A percentile compares a stretch with the other conserved stretches of the same genome.
Conservation (phyloP, 2,329 filamentous ascomycete genomes). For the Rutstroemia sp. region DNA sequence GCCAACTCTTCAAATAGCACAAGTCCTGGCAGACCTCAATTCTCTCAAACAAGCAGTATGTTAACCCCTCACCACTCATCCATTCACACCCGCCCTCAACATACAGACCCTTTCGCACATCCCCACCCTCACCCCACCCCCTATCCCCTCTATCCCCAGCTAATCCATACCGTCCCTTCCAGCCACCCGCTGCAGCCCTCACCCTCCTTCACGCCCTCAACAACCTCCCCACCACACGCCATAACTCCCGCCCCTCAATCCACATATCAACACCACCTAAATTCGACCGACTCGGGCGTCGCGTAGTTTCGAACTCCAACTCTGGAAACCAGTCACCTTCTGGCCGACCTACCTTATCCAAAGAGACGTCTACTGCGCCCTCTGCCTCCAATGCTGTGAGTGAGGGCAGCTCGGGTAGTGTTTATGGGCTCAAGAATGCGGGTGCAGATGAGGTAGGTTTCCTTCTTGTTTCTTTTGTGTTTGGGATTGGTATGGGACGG, state of each 20-base stretch:
- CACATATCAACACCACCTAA: background rate
- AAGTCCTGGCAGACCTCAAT: slow-evolving; percentile 10
- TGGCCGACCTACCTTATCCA: background rate
- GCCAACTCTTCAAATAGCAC: slow-evolving; percentile 2
- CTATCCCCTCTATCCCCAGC: background rate
- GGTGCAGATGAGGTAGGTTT: background rate
- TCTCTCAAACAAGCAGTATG: slow-evolving; percentile 7
- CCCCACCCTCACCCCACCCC: background rate
- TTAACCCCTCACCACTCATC: background rate
- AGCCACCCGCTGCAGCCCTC: background rate
- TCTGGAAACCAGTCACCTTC: background rate
- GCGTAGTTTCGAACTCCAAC: background rate
- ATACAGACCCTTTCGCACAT: background rate
- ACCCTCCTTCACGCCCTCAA: slow-evolving; percentile 1
- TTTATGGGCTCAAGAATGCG: too few species aligned
- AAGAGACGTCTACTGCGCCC: background rate
- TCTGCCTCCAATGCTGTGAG: background rate
- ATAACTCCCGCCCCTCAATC: slow-evolving; percentile 1
- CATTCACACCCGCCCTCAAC: background rate
- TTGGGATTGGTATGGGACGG: background rate
- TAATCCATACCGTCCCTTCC: background rate
- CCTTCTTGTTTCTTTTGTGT: background rate
- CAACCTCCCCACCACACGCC: background rate
- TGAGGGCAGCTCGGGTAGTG: background rate
- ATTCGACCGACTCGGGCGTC: slow-evolving; percentile 2